A percentile compares a stretch with the other conserved stretches of the same genome.
Conservation (phyloP, 345 rosid species). For the Ailanthus altissimus region DNA sequence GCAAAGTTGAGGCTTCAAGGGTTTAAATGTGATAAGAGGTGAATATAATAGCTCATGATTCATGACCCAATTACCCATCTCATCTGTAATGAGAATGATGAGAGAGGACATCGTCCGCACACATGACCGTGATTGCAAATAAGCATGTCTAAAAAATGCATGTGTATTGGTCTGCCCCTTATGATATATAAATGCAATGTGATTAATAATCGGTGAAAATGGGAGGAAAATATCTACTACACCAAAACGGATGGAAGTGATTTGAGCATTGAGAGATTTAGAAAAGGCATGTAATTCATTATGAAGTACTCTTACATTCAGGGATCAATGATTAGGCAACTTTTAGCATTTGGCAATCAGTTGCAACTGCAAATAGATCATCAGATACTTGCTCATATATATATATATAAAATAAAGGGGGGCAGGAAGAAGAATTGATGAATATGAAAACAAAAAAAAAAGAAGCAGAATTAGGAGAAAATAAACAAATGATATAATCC, state of each 20-base stretch:
- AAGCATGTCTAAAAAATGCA: neutral
- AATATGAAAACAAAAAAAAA: neutral
- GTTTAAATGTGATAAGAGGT: neutral
- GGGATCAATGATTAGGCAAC: too few species aligned
- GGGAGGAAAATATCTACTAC: neutral
- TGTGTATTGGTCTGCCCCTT: neutral
- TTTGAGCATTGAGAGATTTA: neutral
- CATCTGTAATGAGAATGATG: neutral
- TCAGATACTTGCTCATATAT: neutral
- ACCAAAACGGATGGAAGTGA: neutral
- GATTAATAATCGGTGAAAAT: neutral
- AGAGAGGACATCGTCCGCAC: too few species aligned
- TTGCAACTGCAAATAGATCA: neutral
- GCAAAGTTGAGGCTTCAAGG: neutral
- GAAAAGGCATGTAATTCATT: too few species aligned
- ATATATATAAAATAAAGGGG: neutral
- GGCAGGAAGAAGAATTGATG: neutral
- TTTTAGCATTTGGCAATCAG: neutral
- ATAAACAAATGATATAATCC: neutral
- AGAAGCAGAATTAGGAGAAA: neutral
- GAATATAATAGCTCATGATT: neutral
- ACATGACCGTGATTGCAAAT: neutral
- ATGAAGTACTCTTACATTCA: neutral
- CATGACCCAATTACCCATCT: neutral
- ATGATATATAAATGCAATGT: neutral